These are phyloP conservation scores for Sclerotinia borealis DNA, from an alignment of 2,329 filamentous ascomycete genomes.

Conservation along the genomic window DNA sequence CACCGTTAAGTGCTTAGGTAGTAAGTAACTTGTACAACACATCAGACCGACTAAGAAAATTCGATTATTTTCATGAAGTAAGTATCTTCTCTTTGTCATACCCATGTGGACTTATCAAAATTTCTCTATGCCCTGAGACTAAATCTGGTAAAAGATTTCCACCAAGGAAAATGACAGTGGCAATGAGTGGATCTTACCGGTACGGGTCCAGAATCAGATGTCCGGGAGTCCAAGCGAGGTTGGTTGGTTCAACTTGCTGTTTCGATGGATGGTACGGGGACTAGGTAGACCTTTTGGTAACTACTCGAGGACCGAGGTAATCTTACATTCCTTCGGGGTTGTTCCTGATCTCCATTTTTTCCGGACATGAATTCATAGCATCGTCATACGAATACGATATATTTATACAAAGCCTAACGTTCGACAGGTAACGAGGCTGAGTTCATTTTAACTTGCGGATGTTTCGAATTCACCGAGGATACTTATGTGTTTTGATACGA, in stretches of 20 bases:
- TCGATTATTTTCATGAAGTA: neutral
- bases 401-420: neutral
- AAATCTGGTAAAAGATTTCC: neutral
- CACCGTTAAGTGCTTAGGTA: too few relatives aligned
- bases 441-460: neutral
- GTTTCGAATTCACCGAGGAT: neutral
- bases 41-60: neutral
- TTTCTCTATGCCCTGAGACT: neutral
- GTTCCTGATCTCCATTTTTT: conserved; percentile 6
- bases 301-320: too few relatives aligned
- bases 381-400: neutral
- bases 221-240: neutral
- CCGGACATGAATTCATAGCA: neutral
- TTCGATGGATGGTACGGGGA: neutral
- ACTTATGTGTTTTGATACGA: neutral
- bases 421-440: conserved; percentile 3
- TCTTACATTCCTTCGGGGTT: neutral
- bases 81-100: neutral
- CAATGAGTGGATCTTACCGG: neutral
- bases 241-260: neutral
- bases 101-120: neutral
- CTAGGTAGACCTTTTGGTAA: neutral
- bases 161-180: neutral
- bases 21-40: neutral
- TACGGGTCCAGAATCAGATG: conserved; percentile 1